Conservation (phyloP, 2,329 filamentous ascomycete genomes). For the Ceratocystis albifundus region DNA sequence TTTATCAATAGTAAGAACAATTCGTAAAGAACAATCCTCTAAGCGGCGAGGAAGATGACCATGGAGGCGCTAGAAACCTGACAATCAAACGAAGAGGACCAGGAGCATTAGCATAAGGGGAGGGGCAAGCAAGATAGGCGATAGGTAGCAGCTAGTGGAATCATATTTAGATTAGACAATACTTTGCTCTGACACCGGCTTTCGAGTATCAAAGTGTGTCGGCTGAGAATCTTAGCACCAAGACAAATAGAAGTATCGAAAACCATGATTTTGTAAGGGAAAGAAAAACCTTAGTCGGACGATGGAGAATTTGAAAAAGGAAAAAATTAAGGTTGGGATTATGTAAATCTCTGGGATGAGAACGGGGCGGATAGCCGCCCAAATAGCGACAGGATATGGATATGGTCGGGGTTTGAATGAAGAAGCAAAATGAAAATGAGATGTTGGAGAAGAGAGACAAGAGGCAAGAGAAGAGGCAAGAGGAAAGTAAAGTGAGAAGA, state of each 20-base stretch:
- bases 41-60: constrained; percentile 4
- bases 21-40: not conserved
- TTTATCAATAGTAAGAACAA: not conserved
- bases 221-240: not conserved
- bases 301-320: not conserved
- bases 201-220: not conserved
- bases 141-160: not conserved
- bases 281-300: too few species aligned
- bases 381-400: not conserved
- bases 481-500: not conserved
- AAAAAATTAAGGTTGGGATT: constrained; percentile 1
- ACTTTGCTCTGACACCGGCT: not conserved
- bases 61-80: constrained; percentile 2
- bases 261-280: too few species aligned
- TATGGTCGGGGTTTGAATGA: not conserved
- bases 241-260: not conserved
- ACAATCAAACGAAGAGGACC: constrained; percentile 3
- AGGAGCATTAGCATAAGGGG: not conserved
- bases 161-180: not conserved
- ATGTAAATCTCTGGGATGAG: not conserved
- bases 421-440: not conserved
- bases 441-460: not conserved
- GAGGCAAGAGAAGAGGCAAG: not conserved
- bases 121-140: not conserved
- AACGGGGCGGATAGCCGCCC: constrained; percentile 2